A percentile compares a stretch with the other conserved stretches of the same genome.
phyloP scores from a whole-genome alignment of 2,329 filamentous ascomycete genomes.

The Aureobasidium sp. region DNA sequence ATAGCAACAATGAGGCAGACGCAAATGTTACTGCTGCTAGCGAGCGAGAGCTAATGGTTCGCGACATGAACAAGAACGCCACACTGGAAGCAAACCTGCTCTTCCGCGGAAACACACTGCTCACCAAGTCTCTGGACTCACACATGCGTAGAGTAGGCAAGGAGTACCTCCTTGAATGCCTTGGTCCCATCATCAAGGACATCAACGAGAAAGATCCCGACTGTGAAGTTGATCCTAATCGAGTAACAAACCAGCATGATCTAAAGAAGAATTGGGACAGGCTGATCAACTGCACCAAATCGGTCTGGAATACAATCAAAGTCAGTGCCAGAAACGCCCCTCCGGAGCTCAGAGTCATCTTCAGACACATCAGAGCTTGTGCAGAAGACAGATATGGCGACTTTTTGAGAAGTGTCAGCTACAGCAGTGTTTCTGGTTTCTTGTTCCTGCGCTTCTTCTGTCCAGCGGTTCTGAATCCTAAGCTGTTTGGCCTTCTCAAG shows the following conservation, averaged over 20 bases:
- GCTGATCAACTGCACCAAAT: constrained; percentile 66
- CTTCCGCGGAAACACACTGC: constrained; percentile 86
- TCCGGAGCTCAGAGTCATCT: constrained; percentile 70
- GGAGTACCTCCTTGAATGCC: constrained; percentile 80
- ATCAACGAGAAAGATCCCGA: constrained; percentile 87
- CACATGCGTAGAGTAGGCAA: constrained; percentile 93
- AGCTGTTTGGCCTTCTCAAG: constrained; percentile 78
- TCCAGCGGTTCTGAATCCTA: constrained; percentile 90
- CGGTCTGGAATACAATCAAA: constrained; percentile 77
- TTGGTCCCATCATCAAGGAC: constrained; percentile 76
- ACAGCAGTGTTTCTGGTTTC: constrained; percentile 92
- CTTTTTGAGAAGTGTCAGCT: constrained; percentile 79
- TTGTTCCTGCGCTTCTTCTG: constrained; percentile 92
- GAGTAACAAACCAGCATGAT: constrained; percentile 58
- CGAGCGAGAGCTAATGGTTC: constrained; percentile 63
- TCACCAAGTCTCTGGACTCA: constrained; percentile 87
- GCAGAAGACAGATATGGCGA: constrained; percentile 93
- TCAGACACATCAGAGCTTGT: constrained; percentile 85
- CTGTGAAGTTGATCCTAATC: constrained; percentile 90
- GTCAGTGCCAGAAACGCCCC: constrained; percentile 68
- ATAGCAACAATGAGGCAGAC: constrained; percentile 52
- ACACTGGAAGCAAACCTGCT: constrained; percentile 87
- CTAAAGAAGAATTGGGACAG: constrained; percentile 75
- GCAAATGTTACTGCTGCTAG: constrained; percentile 22
- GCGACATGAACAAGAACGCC: constrained; percentile 69